phyloP scores from a whole-genome alignment of 306 rosid genomes.

The Trichosanthes truncata region DNA sequence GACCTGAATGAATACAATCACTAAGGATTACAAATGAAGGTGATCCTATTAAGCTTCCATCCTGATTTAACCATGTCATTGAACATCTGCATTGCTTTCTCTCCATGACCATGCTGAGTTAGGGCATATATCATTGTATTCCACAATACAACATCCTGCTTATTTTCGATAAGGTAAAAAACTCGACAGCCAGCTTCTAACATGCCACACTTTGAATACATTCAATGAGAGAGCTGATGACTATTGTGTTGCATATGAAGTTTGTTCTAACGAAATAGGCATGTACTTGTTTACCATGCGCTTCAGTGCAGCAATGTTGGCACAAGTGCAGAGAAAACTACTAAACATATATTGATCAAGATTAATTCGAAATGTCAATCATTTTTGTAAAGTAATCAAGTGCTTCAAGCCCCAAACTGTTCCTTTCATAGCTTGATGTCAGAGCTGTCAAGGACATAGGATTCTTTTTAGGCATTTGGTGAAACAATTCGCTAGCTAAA shows the following conservation, averaged over 20 bases:
- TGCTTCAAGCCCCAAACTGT: slow-evolving; percentile 58
- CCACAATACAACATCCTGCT: slow-evolving; percentile 64
- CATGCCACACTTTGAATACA: slow-evolving; percentile 74
- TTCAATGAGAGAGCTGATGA: slow-evolving; percentile 68
- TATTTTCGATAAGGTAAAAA: slow-evolving; percentile 35
- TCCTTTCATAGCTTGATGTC: slow-evolving; percentile 59
- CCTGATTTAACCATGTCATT: slow-evolving; percentile 46
- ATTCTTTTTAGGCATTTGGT: slow-evolving; percentile 60
- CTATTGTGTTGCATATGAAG: slow-evolving; percentile 51
- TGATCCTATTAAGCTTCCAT: slow-evolving; percentile 49
- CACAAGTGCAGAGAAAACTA: slow-evolving; percentile 72
- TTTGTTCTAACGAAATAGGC: slow-evolving; percentile 42
- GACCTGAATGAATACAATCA: slow-evolving; percentile 73
- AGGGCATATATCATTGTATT: slow-evolving; percentile 64
- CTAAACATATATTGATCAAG: slow-evolving; percentile 78
- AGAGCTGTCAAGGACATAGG: slow-evolving; percentile 71
- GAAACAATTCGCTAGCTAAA: slow-evolving; percentile 44
- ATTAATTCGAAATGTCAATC: slow-evolving; percentile 32
- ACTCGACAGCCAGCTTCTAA: slow-evolving; percentile 39
- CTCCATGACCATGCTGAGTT: slow-evolving; percentile 52
- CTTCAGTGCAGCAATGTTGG: slow-evolving; percentile 44
- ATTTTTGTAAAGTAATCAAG: slow-evolving; percentile 51
- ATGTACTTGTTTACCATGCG: slow-evolving; percentile 64
- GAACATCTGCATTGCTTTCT: slow-evolving; percentile 42
- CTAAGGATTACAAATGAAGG: slow-evolving; percentile 48